Evolutionary conservation across 164 flowering plant species (phyloP), one percentile per base, ranked within the genome.

Genomic region (Chloranthus sessilifolius): DNA sequence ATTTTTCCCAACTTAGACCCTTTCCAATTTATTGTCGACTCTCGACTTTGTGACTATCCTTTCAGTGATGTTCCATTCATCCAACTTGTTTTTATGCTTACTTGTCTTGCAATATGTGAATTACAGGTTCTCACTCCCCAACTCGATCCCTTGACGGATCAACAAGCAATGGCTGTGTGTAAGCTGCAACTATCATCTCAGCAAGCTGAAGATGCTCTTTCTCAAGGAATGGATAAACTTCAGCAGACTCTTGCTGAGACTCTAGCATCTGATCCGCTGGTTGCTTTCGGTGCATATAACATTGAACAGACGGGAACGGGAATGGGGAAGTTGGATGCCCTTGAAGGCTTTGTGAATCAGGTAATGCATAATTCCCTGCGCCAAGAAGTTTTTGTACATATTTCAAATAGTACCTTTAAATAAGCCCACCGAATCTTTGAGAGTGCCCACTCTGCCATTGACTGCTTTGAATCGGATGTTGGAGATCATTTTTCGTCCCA

Each of bases 191-290:
- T 76, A 43, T 77, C 95, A 23, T 85, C 95, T 68, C 87, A 77
- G 64, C 96, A 92, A 70, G 91, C 87, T n/a, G 98, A 92, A 69
- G 98, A 92, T 56, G 95, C 98, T 27, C 83, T 92, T 35, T 69
- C 88, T 23, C 96, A 83, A 58, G 98, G 98, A 43, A 79, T 92
- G 98, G 91, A 80, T 0, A 83, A 78, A 65, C 91, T 92, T 29
- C 92, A 80, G 66, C 72, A 68, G 43, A 76, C 66, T 43, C 68
- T 92, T 31, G 62, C 85, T 1, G 81, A 79, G 45, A 44, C 83
- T 6, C 63, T 91, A 23, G 83, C 78, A 14, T 63, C 63, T 39
- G 81, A 81, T 59, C 73, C 61, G 28, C 49, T 73, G 27, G 79
- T 64, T 30, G 80, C 78, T 7, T 16, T 35, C 28, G 52, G 27